Evolutionary conservation across 2,329 filamentous ascomycete species (phyloP), one percentile per base, ranked within the genome.

Genomic region (Paracamarosporium sp.): DNA sequence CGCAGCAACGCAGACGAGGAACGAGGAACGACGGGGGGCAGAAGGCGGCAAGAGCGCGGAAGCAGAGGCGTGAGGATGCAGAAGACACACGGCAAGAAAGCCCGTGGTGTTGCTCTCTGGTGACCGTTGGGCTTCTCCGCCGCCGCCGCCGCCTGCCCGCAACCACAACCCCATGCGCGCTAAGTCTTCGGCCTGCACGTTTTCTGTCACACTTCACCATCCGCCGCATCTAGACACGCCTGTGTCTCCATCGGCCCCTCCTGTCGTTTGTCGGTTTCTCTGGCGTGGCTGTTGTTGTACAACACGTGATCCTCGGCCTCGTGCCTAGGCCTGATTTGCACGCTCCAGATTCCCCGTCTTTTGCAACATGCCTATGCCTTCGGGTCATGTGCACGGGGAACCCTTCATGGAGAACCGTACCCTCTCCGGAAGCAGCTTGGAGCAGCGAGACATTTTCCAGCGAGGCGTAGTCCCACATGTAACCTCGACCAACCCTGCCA

Each of bases 381-480:
- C 36, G 1, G 12, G 36, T 20, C 17, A 11, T 22, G 6, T 22
- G 36, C n/a, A n/a, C n/a, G 17, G 7, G 17, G 35, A 12, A 17
- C 35, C 5, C 15, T 2, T 28, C 40, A 4, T 13, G 22, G 8
- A 43, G n/a, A 28, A 43, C n/a, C 15, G 25, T 20, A 9, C 15
- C n/a, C 28, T 45, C 31, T 43, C 40, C 36, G 36, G 33, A 55
- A 55, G 36, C 44, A 50, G 38, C 46, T 30, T 28, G 30, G 17
- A 20, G 27, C 52, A 25, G 25, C 31, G 24, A 54, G 33, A 41
- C 40, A 38, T 43, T 17, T 24, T 28, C 8, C 9, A 9, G 38
- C n/a, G n/a, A 25, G 15, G 20, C 36, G 17, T 40, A 40, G 17
- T 17, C 17, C n/a, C n/a, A 22, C 36, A 40, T 11, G 17, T 22